Base-by-base conservation (phyloP, 2,329 filamentous ascomycete genomes). In the Alternaria postmessia region DNA sequence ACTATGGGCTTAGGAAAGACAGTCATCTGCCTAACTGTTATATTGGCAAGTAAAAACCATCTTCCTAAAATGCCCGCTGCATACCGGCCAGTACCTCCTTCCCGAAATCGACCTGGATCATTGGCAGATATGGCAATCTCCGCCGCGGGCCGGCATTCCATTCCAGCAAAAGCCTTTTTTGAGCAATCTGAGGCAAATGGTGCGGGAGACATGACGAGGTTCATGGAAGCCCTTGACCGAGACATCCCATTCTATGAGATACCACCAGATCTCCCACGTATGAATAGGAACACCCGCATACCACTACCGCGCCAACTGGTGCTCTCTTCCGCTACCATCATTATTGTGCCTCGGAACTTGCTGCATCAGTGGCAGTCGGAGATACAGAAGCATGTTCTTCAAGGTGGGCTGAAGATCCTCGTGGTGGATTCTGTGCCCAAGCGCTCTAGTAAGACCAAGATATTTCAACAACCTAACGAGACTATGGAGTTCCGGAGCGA, bases 1-100 rank as follows among this genome's bases (percentile, higher is more conserved):
- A 89, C 91, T 64, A 94, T 94, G 91, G 85, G 85, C 30, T 80
- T 82, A 47, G 94, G 94, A 0, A 98, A 97, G 80, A 97, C 94
- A 0, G 79, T 97, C 26, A 96, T 97, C 11, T 94, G 91, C 64
- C 80, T 98, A 2, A 76, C 83, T 5, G 70, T 84, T n/a, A 81
- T 97, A 39, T 81, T 96, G 26, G 89, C 92, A 3, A 96, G 92
- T 0, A 88, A 86, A 68, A 83, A 88, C 32, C 86, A 94, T 62
- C 85, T 88, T 11, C 86, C 92, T 5, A 79, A 83, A 18, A 85
- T 90, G 4, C 90, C 94, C 2, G 84, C 88, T 3, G 75, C 89
- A 54, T 87, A 90, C 71, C 80, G 84, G 51, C 67, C 79, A 41
- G 57, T 81, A 72, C 47, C 79, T 69, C 66, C 81, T 66, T 47